phyloP scores from a whole-genome alignment of 192 early-diverging fungal species.

The Coemansia nantahalensis region DNA sequence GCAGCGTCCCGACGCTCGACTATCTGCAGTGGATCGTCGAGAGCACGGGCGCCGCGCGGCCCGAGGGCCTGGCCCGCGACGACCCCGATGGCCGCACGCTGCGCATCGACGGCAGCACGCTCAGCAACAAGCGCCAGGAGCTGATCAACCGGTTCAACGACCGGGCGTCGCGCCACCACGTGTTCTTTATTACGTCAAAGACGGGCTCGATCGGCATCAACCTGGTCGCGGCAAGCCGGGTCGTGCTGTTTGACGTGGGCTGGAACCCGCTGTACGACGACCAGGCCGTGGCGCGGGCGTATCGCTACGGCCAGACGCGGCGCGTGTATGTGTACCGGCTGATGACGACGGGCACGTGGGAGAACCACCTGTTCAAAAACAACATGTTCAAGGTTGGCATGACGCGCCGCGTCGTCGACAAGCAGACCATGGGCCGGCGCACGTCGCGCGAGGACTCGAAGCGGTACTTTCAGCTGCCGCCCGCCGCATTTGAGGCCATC shows the following conservation, averaged over 20 bases:
- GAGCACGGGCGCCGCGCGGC: conserved; percentile 8
- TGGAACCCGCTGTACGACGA: conserved; percentile 81
- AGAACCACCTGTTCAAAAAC: conserved; percentile 60
- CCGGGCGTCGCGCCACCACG: conserved; percentile 12
- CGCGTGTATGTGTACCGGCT: conserved; percentile 69
- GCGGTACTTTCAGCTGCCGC: conserved; percentile 54
- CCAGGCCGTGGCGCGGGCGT: conserved; percentile 69
- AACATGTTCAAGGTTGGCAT: conserved; percentile 74
- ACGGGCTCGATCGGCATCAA: conserved; percentile 63
- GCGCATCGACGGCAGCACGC: conserved; percentile 58
- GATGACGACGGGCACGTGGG: conserved; percentile 58
- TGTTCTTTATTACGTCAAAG: conserved; percentile 63
- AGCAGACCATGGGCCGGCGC: conserved; percentile 53
- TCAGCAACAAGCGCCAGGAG: conserved; percentile 48
- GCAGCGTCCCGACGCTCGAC: conserved; percentile 65
- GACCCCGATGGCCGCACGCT: not conserved
- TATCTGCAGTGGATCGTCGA: conserved; percentile 26
- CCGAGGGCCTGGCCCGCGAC: not conserved
- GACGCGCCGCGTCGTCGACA: conserved; percentile 63
- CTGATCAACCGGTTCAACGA: conserved; percentile 67
- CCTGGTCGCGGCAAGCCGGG: conserved; percentile 65
- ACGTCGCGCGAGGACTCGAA: conserved; percentile 53
- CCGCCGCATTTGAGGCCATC: conserved; percentile 1
- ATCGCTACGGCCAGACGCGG: conserved; percentile 69
- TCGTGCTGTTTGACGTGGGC: conserved; percentile 70